A percentile compares a stretch with the other conserved stretches of the same genome.
These are phyloP conservation scores for Melampsora occidentalis DNA, from an alignment of 1,284 basidiomycete genomes.

Conservation along the genomic window DNA sequence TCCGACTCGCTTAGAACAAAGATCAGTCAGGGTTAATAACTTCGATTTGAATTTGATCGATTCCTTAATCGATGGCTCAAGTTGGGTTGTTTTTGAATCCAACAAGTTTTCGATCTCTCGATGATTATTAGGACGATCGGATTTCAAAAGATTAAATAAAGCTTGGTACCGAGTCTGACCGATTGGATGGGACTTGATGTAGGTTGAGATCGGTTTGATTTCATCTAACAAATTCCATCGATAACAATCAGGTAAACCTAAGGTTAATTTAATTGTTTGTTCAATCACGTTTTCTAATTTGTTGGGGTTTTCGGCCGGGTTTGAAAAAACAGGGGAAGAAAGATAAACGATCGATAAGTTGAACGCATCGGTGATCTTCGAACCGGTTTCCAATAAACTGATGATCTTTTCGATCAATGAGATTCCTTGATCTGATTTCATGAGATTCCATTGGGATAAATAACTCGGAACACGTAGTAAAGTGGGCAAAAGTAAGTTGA, in stretches of 20 bases:
- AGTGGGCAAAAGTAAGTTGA: slow-evolving; percentile 30
- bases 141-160: slow-evolving; percentile 24
- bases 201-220: slow-evolving; percentile 18
- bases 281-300: slow-evolving; percentile 14
- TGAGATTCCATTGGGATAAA: slow-evolving; percentile 26
- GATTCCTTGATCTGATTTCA: slow-evolving; percentile 6
- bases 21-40: slow-evolving; percentile 35
- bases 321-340: slow-evolving; percentile 15
- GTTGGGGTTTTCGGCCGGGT: not conserved
- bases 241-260: slow-evolving; percentile 30
- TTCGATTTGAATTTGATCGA: slow-evolving; percentile 36
- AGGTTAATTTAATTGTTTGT: slow-evolving; percentile 21
- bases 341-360: slow-evolving; percentile 35
- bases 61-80: not conserved
- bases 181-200: slow-evolving; percentile 22
- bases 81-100: slow-evolving; percentile 15
- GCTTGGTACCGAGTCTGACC: slow-evolving; percentile 14
- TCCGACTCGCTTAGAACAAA: slow-evolving; percentile 31
- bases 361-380: slow-evolving; percentile 30
- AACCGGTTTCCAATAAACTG: slow-evolving; percentile 19
- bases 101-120: slow-evolving; percentile 22
- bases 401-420: slow-evolving; percentile 23
- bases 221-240: slow-evolving; percentile 40
- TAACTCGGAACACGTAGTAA: slow-evolving; percentile 37
- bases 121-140: slow-evolving; percentile 15